phyloP scores from a whole-genome alignment of 495 filamentous ascomycete genomes.

The Penicillium roqueforti region DNA sequence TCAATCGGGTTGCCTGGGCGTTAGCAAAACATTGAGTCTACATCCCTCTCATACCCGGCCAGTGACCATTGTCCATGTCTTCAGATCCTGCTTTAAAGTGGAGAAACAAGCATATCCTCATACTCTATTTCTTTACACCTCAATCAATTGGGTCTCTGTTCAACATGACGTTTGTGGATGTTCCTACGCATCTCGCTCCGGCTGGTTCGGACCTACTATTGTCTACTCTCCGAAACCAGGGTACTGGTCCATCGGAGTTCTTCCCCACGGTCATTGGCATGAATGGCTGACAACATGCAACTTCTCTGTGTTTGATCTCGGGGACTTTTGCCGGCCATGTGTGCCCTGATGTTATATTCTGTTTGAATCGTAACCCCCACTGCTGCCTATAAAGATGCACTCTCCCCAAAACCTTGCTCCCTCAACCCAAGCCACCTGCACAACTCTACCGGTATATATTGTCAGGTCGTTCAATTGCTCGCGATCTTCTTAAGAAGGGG shows the following conservation, averaged over 20 bases:
- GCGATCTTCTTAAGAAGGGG: neutral
- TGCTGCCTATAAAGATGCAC: constrained; percentile 18
- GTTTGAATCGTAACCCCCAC: constrained; percentile 13
- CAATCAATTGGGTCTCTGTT: constrained; percentile 9
- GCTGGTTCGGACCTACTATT: constrained; percentile 18
- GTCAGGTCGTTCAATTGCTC: neutral
- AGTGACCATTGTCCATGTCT: constrained; percentile 2
- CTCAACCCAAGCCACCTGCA: neutral
- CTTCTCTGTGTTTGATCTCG: constrained; percentile 10
- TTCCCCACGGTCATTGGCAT: constrained; percentile 12
- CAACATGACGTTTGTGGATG: constrained; percentile 24
- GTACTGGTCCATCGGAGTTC: constrained; percentile 3
- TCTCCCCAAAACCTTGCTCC: neutral
- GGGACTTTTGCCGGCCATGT: constrained; percentile 9
- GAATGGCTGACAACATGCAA: constrained; percentile 1
- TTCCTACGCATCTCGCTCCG: constrained; percentile 16
- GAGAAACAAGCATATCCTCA: constrained; percentile 6
- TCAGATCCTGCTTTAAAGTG: constrained; percentile 4
- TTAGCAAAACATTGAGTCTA: neutral
- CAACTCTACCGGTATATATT: neutral
- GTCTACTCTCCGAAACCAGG: constrained; percentile 8
- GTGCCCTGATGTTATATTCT: neutral
- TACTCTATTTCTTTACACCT: constrained; percentile 19
- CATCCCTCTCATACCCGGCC: neutral
- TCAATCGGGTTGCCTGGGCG: neutral